phyloP scores from a whole-genome alignment of 164 flowering plant genomes.

The Dillenia suffruticosa region DNA sequence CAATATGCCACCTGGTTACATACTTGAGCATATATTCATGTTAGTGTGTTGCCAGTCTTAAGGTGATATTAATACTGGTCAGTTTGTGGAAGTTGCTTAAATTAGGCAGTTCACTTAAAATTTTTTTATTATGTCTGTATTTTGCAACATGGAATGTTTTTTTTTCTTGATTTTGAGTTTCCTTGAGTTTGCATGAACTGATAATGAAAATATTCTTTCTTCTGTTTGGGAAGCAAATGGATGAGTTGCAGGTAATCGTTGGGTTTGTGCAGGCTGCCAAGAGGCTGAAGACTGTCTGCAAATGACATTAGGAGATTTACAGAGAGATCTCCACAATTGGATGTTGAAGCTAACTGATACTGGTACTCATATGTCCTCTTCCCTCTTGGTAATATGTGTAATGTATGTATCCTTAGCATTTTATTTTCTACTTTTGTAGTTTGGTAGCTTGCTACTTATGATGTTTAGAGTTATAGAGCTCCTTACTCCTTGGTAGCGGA shows the following conservation, averaged over 20 bases:
- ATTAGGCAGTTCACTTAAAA: too few species aligned
- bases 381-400: slow-evolving; percentile 28
- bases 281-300: slow-evolving; percentile 77
- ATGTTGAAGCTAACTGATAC: slow-evolving; percentile 35
- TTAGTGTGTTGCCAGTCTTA: too few species aligned
- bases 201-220: slow-evolving; percentile 3
- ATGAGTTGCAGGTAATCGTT: slow-evolving; percentile 90
- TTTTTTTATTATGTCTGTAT: too few species aligned
- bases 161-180: not conserved
- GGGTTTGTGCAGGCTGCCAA: slow-evolving; percentile 86
- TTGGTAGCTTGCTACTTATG: slow-evolving; percentile 14
- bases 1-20: not conserved
- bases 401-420: slow-evolving; percentile 29
- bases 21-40: too few species aligned
- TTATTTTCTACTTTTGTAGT: slow-evolving; percentile 1
- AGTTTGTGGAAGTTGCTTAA: too few species aligned
- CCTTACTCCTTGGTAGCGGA: not conserved
- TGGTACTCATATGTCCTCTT: slow-evolving; percentile 19
- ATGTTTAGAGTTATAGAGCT: slow-evolving; percentile 18
- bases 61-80: too few species aligned
- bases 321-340: slow-evolving; percentile 8
- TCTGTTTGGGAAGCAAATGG: slow-evolving; percentile 70
- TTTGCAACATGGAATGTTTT: not conserved
- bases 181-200: not conserved
- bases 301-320: slow-evolving; percentile 28